Evolutionary conservation across 192 early-diverging fungal genomes (phyloP), one percentile per base, ranked within the genome.

Genomic region (Entophlyctis helioformis): DNA sequence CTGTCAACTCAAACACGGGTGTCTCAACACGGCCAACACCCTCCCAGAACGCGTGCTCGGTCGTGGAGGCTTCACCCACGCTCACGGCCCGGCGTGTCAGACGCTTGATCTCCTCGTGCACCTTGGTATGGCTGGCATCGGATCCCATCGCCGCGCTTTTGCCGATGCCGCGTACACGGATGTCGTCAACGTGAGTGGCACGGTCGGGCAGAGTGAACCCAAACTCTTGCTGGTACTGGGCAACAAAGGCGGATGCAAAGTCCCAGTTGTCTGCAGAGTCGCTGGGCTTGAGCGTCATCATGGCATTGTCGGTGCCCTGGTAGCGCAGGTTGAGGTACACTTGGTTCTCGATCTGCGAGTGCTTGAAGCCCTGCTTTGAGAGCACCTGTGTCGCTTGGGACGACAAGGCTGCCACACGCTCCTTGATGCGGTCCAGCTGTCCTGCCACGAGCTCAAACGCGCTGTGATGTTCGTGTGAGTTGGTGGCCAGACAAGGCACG

Each of bases 281-380:
- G 2, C 42, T 20, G 0, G 85, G 76, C 59, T 90, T 71, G 10
- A 80, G 62, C 0, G 86, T 91, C 91, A 95, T 95, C 33, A 98
- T 59, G 2, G 84, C 78, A 10, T 84, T 86, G 55, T 95, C 91
- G 0, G 94, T 94, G 12, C 93, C 93, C 27, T 90, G 70, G 57
- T 91, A 98, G 34, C 90, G 84, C 42, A 98, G 60, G 57, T 93
- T 93, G 21, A 91, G 57, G 51, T 83, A 95, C 9, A 80, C 62
- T 53, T 89, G 74, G 12, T 61, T 53, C 3, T 59, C 44, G 35
- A 87, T 84, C 8, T 63, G 42, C 5, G 49, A 46, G 0, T 58
- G 52, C 0, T 44, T 39, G 53, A 91, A 94, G 5, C 90, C 89
- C 67, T 94, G 85, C 0, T 56, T 38, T 6, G 25, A 36, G 7